Evolutionary conservation across 768 basidiomycete genomes (phyloP).

Genomic region (Termitomyces sp.): DNA sequence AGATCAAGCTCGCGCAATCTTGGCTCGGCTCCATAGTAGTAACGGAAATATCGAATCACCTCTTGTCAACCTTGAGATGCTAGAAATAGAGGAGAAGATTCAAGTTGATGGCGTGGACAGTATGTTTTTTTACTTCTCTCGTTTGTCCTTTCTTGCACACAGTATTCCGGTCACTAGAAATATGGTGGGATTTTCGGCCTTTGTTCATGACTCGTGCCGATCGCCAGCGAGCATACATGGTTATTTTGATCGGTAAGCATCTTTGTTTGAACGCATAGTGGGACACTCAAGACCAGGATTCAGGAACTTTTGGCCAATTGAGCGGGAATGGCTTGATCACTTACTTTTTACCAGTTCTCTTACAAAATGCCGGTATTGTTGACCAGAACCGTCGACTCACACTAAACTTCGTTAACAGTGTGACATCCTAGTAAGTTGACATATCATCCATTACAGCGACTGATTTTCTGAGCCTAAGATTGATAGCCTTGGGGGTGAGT

Average conservation of each 20-base stretch:
- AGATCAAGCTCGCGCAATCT: constrained; percentile 34
- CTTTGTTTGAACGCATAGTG: neutral
- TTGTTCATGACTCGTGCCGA: constrained; percentile 40
- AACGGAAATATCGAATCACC: constrained; percentile 42
- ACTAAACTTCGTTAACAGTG: constrained; percentile 46
- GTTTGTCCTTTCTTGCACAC: neutral
- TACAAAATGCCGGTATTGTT: constrained; percentile 42
- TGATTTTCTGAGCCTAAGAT: neutral
- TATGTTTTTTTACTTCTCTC: constrained; percentile 21
- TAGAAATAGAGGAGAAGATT: constrained; percentile 48
- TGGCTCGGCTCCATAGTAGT: constrained; percentile 44
- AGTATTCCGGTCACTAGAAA: constrained; percentile 19
- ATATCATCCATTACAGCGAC: neutral
- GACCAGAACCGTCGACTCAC: constrained; percentile 33
- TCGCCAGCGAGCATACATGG: constrained; percentile 44
- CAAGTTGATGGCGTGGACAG: constrained; percentile 38
- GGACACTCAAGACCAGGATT: neutral
- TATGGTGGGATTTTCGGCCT: constrained; percentile 51
- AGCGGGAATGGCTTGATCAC: constrained; percentile 46
- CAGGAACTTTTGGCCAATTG: constrained; percentile 33
- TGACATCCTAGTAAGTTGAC: constrained; percentile 38
- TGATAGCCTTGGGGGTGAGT: constrained; percentile 30
- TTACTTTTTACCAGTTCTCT: constrained; percentile 40
- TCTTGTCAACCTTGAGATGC: constrained; percentile 44
- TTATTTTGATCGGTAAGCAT: constrained; percentile 38